phyloP scores from a whole-genome alignment of 1,284 basidiomycete genomes.

The Vanrija pseudolonga region DNA sequence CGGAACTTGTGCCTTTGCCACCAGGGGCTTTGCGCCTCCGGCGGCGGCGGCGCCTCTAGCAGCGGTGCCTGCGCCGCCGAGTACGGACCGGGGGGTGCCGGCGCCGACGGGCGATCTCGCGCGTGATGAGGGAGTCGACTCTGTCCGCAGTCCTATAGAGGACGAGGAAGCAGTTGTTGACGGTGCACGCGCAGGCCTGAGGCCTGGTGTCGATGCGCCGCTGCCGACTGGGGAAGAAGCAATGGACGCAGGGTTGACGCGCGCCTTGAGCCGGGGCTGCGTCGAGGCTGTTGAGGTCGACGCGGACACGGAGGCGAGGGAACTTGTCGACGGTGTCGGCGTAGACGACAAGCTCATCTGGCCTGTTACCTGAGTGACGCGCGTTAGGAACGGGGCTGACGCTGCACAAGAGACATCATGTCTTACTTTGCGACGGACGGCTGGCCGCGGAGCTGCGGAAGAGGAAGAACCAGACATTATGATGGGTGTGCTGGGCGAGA shows the following conservation, averaged over 20 bases:
- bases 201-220: too few relatives aligned
- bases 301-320: constrained; percentile 19
- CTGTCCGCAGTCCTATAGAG: neutral
- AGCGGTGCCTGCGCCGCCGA: neutral
- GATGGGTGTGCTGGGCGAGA: neutral
- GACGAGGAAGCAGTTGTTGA: neutral
- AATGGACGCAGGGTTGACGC: constrained; percentile 19
- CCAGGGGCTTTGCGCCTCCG: neutral
- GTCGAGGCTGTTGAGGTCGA: neutral
- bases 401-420: constrained; percentile 1
- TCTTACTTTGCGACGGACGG: neutral
- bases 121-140: too few relatives aligned
- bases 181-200: neutral
- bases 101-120: neutral
- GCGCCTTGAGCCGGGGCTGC: constrained; percentile 18
- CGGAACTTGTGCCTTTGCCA: constrained; percentile 1
- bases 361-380: neutral
- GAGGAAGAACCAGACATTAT: neutral
- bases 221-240: neutral
- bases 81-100: neutral
- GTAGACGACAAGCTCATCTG: neutral
- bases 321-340: constrained; percentile 13
- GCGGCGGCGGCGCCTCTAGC: neutral
- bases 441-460: constrained; percentile 2
- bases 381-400: neutral